phyloP scores from a whole-genome alignment of 495 filamentous ascomycete species.

The Neurospora sp. region DNA sequence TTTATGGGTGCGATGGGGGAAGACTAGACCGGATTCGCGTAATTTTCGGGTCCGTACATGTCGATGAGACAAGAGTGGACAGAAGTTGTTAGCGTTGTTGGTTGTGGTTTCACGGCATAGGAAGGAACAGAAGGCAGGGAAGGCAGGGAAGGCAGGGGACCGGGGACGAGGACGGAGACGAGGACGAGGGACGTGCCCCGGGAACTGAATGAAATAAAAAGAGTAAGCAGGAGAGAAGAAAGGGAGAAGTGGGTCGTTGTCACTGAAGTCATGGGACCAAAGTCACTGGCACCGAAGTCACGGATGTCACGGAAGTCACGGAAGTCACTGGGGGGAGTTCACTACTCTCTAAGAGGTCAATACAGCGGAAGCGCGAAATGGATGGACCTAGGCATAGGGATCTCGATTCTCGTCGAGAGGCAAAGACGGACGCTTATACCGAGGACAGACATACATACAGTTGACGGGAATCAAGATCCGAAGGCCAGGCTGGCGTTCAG shows the following conservation, averaged over 20 bases:
- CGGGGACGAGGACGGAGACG: background rate
- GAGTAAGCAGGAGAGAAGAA: background rate
- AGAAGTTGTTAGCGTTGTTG: background rate
- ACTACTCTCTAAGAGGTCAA: background rate
- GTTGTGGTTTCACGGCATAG: background rate
- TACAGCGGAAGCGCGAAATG: background rate
- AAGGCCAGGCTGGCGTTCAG: background rate
- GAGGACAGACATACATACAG: background rate
- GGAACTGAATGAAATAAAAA: background rate
- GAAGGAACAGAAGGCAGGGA: background rate
- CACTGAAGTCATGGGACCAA: background rate
- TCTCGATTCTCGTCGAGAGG: background rate
- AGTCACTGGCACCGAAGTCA: background rate
- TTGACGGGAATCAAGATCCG: background rate
- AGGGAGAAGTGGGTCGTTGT: background rate
- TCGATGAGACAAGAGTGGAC: background rate
- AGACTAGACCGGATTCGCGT: background rate
- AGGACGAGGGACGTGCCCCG: background rate
- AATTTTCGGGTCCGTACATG: background rate
- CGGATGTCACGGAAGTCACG: background rate
- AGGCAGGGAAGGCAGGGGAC: background rate
- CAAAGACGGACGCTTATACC: background rate
- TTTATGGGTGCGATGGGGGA: background rate
- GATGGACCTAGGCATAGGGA: background rate
- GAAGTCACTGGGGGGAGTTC: background rate